A percentile compares a stretch with the other conserved stretches of the same genome.
phyloP scores from a whole-genome alignment of 441 rosid genomes.

The Adansonia gregorii region DNA sequence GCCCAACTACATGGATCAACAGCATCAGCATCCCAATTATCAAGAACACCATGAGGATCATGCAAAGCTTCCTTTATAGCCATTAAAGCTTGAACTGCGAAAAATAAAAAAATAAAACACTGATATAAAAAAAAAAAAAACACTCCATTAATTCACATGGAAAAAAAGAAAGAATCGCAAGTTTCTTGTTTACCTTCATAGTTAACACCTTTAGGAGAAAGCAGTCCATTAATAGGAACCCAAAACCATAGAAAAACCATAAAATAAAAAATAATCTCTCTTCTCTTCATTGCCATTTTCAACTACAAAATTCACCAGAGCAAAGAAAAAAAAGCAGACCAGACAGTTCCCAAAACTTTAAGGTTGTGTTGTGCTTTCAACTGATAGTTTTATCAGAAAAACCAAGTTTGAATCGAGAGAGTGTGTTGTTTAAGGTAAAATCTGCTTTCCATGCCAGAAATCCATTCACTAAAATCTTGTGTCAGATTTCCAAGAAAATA shows the following conservation, averaged over 20 bases:
- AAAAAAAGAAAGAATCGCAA: neutral
- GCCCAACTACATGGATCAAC: conserved; percentile 99
- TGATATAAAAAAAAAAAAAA: conserved; percentile 30
- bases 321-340: neutral
- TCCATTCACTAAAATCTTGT: conserved; percentile 50
- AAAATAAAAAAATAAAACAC: conserved; percentile 25
- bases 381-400: conserved; percentile 26
- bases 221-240: conserved; percentile 58
- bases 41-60: conserved; percentile 96
- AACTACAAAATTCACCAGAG: conserved; percentile 25
- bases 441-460: conserved; percentile 46
- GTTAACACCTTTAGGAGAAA: conserved; percentile 95
- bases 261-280: conserved; percentile 36
- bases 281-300: conserved; percentile 43
- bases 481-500: conserved; percentile 52
- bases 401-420: conserved; percentile 31
- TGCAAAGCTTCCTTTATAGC: conserved; percentile 70
- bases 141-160: conserved; percentile 2
- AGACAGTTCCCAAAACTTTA: conserved; percentile 33
- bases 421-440: conserved; percentile 32
- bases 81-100: conserved; percentile 90
- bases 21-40: conserved; percentile 94
- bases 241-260: conserved; percentile 55
- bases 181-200: conserved; percentile 70
- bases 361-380: conserved; percentile 24